These are phyloP conservation scores for Populus trichocarpa DNA, from an alignment of 441 rosid species.

Conservation along the genomic window DNA sequence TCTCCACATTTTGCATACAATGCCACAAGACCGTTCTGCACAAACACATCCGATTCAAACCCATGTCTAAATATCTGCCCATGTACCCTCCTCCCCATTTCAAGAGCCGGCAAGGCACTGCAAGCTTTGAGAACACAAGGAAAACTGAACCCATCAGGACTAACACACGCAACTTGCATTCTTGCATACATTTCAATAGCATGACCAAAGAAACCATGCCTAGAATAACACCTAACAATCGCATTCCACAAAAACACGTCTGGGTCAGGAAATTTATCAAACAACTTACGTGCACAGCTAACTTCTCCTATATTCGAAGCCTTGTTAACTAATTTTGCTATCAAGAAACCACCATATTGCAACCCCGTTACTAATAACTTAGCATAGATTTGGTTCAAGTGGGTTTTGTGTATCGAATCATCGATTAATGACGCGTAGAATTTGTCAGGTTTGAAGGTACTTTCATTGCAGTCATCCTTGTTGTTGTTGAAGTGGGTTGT, in stretches of 20 bases:
- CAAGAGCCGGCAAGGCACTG: conserved; percentile 36
- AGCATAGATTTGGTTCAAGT: conserved; percentile 54
- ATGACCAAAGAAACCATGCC: conserved; percentile 37
- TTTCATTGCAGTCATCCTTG: background rate
- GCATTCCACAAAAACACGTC: conserved; percentile 74
- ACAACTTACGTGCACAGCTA: conserved; percentile 52
- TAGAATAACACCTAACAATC: conserved; percentile 54
- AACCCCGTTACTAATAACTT: conserved; percentile 41
- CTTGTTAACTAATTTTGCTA: conserved; percentile 42
- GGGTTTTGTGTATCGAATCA: conserved; percentile 26
- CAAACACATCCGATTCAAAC: conserved; percentile 57
- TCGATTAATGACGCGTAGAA: conserved; percentile 51
- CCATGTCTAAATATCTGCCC: conserved; percentile 63
- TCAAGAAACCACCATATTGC: conserved; percentile 47
- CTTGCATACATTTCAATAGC: conserved; percentile 46
- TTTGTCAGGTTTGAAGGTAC: conserved; percentile 23
- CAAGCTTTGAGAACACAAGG: conserved; percentile 66
- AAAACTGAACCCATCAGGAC: conserved; percentile 60
- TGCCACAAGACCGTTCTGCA: conserved; percentile 70
- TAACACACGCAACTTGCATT: conserved; percentile 49
- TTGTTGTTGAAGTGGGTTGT: background rate
- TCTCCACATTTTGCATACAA: conserved; percentile 63
- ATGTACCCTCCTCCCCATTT: conserved; percentile 47
- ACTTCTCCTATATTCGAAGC: conserved; percentile 41
- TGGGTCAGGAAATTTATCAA: conserved; percentile 61